Base-by-base conservation (phyloP, 2,329 filamentous ascomycete genomes). In the Nigrospora osmanthi region DNA sequence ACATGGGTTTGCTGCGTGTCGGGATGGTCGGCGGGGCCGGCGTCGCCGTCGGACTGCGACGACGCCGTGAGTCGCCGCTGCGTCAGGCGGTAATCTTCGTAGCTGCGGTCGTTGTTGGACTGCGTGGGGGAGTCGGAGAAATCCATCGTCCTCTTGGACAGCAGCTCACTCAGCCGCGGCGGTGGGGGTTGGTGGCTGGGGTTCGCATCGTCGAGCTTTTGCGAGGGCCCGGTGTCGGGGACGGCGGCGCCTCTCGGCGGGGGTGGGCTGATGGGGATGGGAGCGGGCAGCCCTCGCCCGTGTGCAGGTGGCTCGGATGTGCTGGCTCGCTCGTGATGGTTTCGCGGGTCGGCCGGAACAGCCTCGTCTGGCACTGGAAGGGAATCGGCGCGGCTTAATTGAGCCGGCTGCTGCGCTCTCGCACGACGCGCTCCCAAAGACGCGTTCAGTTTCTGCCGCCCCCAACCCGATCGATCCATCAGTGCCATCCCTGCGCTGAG, bases 41-140 rank as follows among this genome's bases (percentile, higher is more conserved):
- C 40, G 14, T 58, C 55, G 40, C 65, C 45, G 49, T 28, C 58
- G 41, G 51, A 47, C 35, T 55, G 55, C 35, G 53, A 53, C 17
- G 47, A 45, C 15, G 38, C 31, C 15, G 39, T 12, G 14, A 2
- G 2, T 11, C 19, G 35, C 11, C 31, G 19, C 6, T 39, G 53
- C 35, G 54, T 48, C 11, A 58, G 49, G 47, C 51, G 48, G 59
- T 72, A 66, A 51, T 67, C 61, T 9, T 71, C 70, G 52, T 81
- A 81, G 58, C 78, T 77, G 34, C 76, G 71, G 39, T 68, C 75
- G 38, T 72, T 69, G 51, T 81, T 81, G 47, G 69, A 64, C 58
- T 81, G 77, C 1, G 77, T 81, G 1, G 72, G 72, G 11, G 75
- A 76, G 45, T 72, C 70, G 11, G 73, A 75, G n/a, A 58, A 62